These are phyloP conservation scores for Isabelozyma heimii DNA, from an alignment of 805 yeast genomes.

Conservation along the genomic window DNA sequence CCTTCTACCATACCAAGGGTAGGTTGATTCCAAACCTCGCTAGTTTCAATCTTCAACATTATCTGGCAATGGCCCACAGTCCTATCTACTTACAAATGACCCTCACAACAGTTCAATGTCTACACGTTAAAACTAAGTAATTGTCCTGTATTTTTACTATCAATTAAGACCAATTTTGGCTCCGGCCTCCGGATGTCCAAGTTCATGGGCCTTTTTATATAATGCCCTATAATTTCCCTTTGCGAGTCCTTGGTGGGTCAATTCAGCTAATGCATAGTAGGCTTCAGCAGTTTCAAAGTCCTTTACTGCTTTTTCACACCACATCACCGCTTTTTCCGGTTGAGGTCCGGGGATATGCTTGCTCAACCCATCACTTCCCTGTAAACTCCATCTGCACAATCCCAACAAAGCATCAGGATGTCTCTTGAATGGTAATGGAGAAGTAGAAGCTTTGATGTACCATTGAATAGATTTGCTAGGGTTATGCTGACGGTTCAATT, in stretches of 20 bases:
- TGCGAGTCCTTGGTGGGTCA: constrained; percentile 34
- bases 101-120: background rate
- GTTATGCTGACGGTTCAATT: constrained; percentile 36
- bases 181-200: constrained; percentile 31
- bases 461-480: constrained; percentile 44
- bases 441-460: constrained; percentile 40
- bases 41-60: background rate
- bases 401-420: constrained; percentile 48
- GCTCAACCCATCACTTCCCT: constrained; percentile 31
- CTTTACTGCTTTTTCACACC: constrained; percentile 43
- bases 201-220: constrained; percentile 31
- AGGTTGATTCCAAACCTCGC: background rate
- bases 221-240: constrained; percentile 25
- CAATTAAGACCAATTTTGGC: constrained; percentile 11
- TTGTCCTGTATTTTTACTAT: background rate
- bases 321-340: constrained; percentile 35
- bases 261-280: constrained; percentile 35
- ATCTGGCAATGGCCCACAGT: too few species aligned
- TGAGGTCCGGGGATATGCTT: constrained; percentile 36
- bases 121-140: background rate
- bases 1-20: background rate
- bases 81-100: too few species aligned
- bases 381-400: constrained; percentile 38
- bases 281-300: constrained; percentile 40
- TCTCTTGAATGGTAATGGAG: constrained; percentile 36